These are phyloP conservation scores for Ocimum tenuiflorum DNA, from an alignment of 257 asterid genomes.

Conservation along the genomic window DNA sequence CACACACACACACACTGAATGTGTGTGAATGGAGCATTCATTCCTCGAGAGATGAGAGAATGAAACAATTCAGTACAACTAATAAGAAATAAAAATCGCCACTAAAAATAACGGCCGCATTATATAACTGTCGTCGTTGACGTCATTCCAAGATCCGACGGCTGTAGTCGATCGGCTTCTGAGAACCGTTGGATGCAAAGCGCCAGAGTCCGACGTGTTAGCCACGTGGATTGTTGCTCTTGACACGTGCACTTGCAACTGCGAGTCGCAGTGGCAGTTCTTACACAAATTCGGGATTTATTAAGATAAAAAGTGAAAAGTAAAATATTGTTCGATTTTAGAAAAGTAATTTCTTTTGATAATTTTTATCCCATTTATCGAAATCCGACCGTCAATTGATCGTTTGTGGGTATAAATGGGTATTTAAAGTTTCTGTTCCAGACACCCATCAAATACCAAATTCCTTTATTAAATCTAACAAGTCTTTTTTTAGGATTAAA, in stretches of 20 bases:
- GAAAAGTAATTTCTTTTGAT: no score
- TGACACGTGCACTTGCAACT: not conserved
- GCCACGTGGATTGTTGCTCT: slow-evolving; percentile 18
- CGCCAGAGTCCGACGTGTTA: slow-evolving; percentile 15
- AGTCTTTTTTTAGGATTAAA: no score
- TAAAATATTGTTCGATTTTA: no score
- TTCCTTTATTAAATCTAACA: no score
- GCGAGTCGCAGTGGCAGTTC: no score
- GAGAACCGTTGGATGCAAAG: slow-evolving; percentile 22
- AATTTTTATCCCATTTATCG: no score
- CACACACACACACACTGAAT: slow-evolving; percentile 6
- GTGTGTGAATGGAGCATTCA: slow-evolving; percentile 7
- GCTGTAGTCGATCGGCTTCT: not conserved
- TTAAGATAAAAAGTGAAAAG: no score
- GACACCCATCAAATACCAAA: no score
- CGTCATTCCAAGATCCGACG: slow-evolving; percentile 29
- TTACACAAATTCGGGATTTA: no score
- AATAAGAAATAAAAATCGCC: not conserved
- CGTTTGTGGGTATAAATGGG: no score
- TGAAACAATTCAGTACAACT: slow-evolving; percentile 19
- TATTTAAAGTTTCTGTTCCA: no score
- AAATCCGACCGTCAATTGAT: no score
- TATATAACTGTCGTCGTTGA: slow-evolving; percentile 13
- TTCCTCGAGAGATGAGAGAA: slow-evolving; percentile 21
- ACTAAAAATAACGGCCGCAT: slow-evolving; percentile 2